Conservation (phyloP, 371 early-diverging fungal species). For the Rhizopus stolonifer region DNA sequence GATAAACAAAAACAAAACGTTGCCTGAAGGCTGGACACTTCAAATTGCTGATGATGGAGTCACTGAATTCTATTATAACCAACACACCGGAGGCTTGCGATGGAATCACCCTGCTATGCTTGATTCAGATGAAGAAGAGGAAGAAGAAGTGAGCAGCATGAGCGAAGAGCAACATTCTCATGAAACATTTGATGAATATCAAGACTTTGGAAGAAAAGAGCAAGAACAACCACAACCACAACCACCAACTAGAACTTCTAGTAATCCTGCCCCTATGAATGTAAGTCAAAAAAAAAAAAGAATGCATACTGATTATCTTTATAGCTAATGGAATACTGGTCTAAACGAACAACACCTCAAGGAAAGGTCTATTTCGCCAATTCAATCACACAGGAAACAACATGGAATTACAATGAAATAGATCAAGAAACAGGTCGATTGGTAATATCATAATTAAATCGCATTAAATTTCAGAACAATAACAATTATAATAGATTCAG, state of each 20-base stretch:
- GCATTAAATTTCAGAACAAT: background rate
- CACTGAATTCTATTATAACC: constrained; percentile 26
- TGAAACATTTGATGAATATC: background rate
- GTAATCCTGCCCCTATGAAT: background rate
- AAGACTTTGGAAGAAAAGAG: constrained; percentile 2
- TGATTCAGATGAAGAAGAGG: constrained; percentile 27
- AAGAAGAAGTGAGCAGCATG: constrained; percentile 12
- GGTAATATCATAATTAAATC: constrained; percentile 10
- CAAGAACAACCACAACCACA: background rate
- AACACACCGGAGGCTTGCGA: constrained; percentile 27
- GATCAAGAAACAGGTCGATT: constrained; percentile 34
- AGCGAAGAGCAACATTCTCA: background rate
- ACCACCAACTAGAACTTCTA: background rate
- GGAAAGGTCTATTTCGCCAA: constrained; percentile 79
- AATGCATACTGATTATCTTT: background rate
- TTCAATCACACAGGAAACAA: constrained; percentile 74
- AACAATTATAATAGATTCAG: background rate
- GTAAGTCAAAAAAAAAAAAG: background rate
- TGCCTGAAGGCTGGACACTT: constrained; percentile 30
- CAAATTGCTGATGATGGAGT: constrained; percentile 30
- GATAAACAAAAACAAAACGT: constrained; percentile 2
- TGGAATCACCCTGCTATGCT: constrained; percentile 22
- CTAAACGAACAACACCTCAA: constrained; percentile 56
- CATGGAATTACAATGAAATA: constrained; percentile 57
- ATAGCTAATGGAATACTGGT: constrained; percentile 52